Base-by-base conservation (phyloP, 306 rosid genomes). In the Canavalia ensiformis region DNA sequence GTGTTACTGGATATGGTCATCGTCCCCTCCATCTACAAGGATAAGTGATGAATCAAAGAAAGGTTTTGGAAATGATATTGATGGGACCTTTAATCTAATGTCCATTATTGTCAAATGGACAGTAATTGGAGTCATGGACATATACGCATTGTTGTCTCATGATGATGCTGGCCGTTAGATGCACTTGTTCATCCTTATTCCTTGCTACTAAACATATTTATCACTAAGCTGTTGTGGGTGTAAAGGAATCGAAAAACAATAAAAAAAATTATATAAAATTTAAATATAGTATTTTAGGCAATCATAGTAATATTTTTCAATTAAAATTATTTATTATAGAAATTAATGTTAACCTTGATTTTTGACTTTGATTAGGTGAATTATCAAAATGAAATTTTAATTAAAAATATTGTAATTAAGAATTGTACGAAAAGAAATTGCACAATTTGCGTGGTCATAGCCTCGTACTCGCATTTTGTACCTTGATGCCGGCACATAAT, bases 1-100 rank as follows among this genome's bases (percentile, higher is more conserved):
- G 64, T 50, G 52, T 82, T 59, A 25, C 81, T 60, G 68, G 67
- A 64, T 55, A 81, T 73, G 83, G 88, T 68, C 64, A 79, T 72
- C 34, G 30, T 70, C 87, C 84, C 18, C 52, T 66, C 51, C 51
- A 77, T 69, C 84, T 72, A 65, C 68, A 80, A 74, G 75, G 72
- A 46, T 46, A 72, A 28, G 83, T 44, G 69, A 49, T 72, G 76
- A 7, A 18, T n/a, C 66, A 56, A 68, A 37, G 11, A 58, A 79
- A 69, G 8, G 45, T 5, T 33, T 18, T 0, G 58, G 75, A 71
- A 78, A 59, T 65, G 87, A 77, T 54, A 41, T 13, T 54, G 82
- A 78, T 78, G 82, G 82, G 82, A 78, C 82, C 74, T 77, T 31
- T 51, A 39, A 78, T 67, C 82, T 78, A 29, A 28, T 39, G 31